phyloP scores from a whole-genome alignment of 2,329 filamentous ascomycete genomes.

The Tothia fuscella region DNA sequence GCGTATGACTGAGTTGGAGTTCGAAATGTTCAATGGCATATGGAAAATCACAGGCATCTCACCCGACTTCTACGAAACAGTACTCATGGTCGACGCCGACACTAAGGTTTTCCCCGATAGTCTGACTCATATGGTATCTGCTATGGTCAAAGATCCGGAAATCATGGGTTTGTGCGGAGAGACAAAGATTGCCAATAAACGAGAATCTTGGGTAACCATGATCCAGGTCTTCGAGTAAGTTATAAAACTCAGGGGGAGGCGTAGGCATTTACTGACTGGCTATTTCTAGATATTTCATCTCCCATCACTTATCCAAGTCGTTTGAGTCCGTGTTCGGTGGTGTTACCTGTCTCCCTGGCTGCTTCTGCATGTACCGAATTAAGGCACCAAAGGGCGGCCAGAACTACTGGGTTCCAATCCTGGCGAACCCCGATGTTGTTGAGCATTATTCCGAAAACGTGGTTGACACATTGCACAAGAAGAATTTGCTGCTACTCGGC shows the following conservation, averaged over 20 bases:
- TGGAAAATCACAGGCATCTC: slow-evolving; percentile 99
- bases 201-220: slow-evolving; percentile 84
- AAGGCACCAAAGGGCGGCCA: slow-evolving; percentile 96
- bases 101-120: slow-evolving; percentile 99
- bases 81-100: slow-evolving; percentile 98
- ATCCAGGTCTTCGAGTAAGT: slow-evolving; percentile 90
- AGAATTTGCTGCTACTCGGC: slow-evolving; percentile 82
- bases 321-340: slow-evolving; percentile 98
- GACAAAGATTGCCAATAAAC: slow-evolving; percentile 99
- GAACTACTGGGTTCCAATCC: slow-evolving; percentile 98
- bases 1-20: slow-evolving; percentile 98
- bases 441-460: slow-evolving; percentile 99
- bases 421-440: slow-evolving; percentile 95
- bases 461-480: slow-evolving; percentile 95
- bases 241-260: slow-evolving; percentile 11
- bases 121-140: slow-evolving; percentile 95
- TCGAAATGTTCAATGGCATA: slow-evolving; percentile 98
- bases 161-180: slow-evolving; percentile 99
- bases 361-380: slow-evolving; percentile 99
- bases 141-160: slow-evolving; percentile 97
- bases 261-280: slow-evolving; percentile 3
- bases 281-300: slow-evolving; percentile 68
- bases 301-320: slow-evolving; percentile 89
- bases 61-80: slow-evolving; percentile 93
- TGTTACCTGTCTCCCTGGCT: slow-evolving; percentile 95